These are phyloP conservation scores for Grosmannia serpens DNA, from an alignment of 2,329 filamentous ascomycete genomes.

Conservation along the genomic window DNA sequence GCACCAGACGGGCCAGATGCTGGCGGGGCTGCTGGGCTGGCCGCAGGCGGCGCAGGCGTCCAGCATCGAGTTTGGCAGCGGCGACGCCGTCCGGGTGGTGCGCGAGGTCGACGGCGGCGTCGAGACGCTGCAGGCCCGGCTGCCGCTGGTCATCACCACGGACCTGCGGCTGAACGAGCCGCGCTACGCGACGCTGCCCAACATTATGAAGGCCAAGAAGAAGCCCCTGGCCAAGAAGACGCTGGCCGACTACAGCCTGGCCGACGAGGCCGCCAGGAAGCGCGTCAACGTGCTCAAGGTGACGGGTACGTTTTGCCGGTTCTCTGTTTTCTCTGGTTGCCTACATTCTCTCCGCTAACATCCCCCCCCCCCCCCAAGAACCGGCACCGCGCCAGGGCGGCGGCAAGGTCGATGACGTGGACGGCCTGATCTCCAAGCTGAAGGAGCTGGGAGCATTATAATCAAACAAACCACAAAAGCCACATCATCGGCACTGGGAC, in stretches of 20 bases:
- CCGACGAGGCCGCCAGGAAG: constrained; percentile 58
- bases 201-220: constrained; percentile 99
- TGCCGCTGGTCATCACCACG: constrained; percentile 91
- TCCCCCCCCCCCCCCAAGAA: constrained; percentile 38
- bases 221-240: constrained; percentile 93
- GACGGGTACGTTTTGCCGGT: constrained; percentile 36
- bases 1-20: constrained; percentile 94
- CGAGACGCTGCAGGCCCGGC: constrained; percentile 73
- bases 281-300: constrained; percentile 88
- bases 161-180: constrained; percentile 93
- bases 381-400: constrained; percentile 80
- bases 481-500: too few relatives aligned
- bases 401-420: constrained; percentile 94
- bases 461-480: too few relatives aligned
- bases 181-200: constrained; percentile 86
- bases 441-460: constrained; percentile 93
- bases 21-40: constrained; percentile 86
- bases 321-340: background rate
- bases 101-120: constrained; percentile 92
- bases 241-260: constrained; percentile 69
- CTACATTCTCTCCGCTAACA: background rate
- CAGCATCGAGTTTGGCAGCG: constrained; percentile 64
- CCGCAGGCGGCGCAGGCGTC: constrained; percentile 88
- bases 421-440: constrained; percentile 83
- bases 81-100: constrained; percentile 62